A percentile compares a stretch with the other conserved stretches of the same genome.
Evolutionary conservation across 2,329 filamentous ascomycete species (phyloP).

Genomic region (Gaeumannomyces sp.): DNA sequence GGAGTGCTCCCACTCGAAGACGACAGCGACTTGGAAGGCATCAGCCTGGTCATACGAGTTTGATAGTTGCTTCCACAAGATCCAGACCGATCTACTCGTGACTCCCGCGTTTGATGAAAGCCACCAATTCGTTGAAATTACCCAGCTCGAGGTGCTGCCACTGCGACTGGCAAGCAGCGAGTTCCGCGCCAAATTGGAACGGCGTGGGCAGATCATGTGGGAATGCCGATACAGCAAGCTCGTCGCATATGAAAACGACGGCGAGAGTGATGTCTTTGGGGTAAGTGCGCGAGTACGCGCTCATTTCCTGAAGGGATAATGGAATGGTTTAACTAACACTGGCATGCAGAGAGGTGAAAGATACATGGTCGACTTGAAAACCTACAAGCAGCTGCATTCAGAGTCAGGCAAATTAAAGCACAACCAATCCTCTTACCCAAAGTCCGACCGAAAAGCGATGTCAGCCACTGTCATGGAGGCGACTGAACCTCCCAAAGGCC

Average conservation of each 20-base stretch:
- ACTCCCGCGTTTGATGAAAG: neutral
- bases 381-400: neutral
- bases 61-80: neutral
- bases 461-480: neutral
- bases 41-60: conserved; percentile 2
- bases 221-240: neutral
- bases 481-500: neutral
- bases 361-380: conserved; percentile 2
- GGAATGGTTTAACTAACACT: no score
- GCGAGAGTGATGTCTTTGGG: neutral
- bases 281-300: neutral
- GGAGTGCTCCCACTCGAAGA: no score
- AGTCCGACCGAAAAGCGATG: neutral
- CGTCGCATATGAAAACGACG: neutral
- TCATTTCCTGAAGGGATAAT: no score
- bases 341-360: neutral
- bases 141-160: neutral
- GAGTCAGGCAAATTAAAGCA: neutral
- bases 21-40: neutral
- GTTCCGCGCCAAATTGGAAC: neutral
- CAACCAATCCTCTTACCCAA: no score
- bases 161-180: neutral
- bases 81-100: neutral
- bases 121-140: neutral
- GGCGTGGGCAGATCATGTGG: conserved; percentile 2